Base-by-base conservation (phyloP, 345 rosid genomes). In the Toxicodendron radicans region DNA sequence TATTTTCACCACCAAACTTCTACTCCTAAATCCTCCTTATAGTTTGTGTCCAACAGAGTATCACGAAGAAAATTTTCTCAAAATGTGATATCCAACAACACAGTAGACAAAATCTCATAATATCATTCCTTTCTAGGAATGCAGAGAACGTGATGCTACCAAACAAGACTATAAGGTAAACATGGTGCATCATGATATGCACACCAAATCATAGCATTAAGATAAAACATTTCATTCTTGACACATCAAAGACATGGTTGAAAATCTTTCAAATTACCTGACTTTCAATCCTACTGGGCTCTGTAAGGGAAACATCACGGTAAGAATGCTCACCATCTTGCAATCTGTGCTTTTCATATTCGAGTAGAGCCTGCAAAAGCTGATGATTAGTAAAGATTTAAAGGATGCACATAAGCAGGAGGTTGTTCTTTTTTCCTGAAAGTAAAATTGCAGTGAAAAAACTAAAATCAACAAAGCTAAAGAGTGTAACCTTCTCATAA, bases 301-400 rank as follows among this genome's bases (percentile, higher is more conserved):
- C 87, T 14, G 66, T 23, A 66, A 59, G 69, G 54, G 87, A 81
- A 72, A 80, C 72, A 57, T 73, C 81, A 56, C 82, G 81, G 57
- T 79, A 78, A 52, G 85, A 75, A 59, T 81, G 89, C 78, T 85
- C 82, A 21, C 92, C 88, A 78, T 72, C 82, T 59, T 81, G 86
- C 53, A 79, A 81, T 76, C 85, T 85, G 70, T 86, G 85, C 78
- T 82, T 90, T 80, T 90, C 92, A 72, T 85, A 90, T 61, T 90
- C 94, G 71, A 90, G 81, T 45, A 90, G 79, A 54, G 92, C 83
- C 94, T 90, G 83, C 64, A 73, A 20, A 54, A 14, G 3, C 4
- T 43, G 27, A 62, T 18, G 38, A 51, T 61, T 30, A 35, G 58
- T 16, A 62, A 62, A 48, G 43, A 38, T 43, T 64, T 27, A 68